These are phyloP conservation scores for Fusarium pseudograminearum DNA, from an alignment of 2,329 filamentous ascomycete genomes.

Conservation along the genomic window DNA sequence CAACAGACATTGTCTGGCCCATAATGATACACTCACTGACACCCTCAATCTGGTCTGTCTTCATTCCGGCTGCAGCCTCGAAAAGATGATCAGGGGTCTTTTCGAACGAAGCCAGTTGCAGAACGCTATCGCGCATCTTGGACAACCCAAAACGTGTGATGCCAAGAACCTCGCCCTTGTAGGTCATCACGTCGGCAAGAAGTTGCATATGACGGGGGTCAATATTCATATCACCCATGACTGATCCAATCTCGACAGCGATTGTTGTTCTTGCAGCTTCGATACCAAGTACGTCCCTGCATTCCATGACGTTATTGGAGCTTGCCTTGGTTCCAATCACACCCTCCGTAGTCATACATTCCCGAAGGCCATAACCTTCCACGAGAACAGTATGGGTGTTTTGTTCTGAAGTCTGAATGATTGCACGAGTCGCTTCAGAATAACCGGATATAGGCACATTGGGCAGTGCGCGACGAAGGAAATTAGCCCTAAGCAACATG, in stretches of 20 bases:
- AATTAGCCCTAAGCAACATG: conserved; percentile 82
- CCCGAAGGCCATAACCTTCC: conserved; percentile 90
- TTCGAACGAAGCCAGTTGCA: conserved; percentile 96
- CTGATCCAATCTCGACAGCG: conserved; percentile 84
- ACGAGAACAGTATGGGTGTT: conserved; percentile 82
- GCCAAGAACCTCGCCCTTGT: conserved; percentile 95
- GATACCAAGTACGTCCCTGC: conserved; percentile 87
- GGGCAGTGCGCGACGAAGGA: conserved; percentile 84
- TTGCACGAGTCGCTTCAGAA: conserved; percentile 84
- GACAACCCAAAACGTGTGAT: conserved; percentile 96
- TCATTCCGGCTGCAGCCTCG: conserved; percentile 91
- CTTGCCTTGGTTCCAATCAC: conserved; percentile 80
- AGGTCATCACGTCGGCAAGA: conserved; percentile 98
- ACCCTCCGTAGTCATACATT: conserved; percentile 93
- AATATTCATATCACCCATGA: conserved; percentile 96
- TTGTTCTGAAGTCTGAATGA: conserved; percentile 84
- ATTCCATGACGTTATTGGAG: conserved; percentile 93
- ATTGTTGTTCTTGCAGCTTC: conserved; percentile 94
- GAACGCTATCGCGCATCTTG: conserved; percentile 94
- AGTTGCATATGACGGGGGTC: conserved; percentile 98
- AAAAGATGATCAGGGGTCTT: conserved; percentile 99
- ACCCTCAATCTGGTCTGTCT: conserved; percentile 91
- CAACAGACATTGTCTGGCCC: conserved; percentile 92
- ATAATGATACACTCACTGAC: conserved; percentile 98
- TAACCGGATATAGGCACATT: conserved; percentile 91